Evolutionary conservation across 306 rosid genomes (phyloP).

Genomic region (Acacia confusa): DNA sequence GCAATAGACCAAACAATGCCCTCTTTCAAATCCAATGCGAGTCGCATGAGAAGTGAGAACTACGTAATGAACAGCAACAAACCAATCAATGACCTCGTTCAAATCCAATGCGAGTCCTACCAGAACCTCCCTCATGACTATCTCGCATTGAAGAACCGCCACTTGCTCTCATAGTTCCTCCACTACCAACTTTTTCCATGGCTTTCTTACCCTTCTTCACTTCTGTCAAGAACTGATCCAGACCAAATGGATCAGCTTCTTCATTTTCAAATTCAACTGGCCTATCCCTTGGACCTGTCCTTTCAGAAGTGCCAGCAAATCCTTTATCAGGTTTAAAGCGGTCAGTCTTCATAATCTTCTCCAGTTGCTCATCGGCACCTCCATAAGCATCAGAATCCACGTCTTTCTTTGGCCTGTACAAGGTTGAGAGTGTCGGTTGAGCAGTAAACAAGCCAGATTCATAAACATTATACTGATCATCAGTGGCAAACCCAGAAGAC

Average conservation of each 20-base stretch:
- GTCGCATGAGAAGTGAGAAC: background rate
- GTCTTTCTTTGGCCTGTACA: slow-evolving; percentile 91
- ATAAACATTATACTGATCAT: slow-evolving; percentile 92
- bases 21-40: slow-evolving; percentile 88
- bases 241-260: slow-evolving; percentile 94
- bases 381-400: slow-evolving; percentile 70
- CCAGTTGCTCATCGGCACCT: slow-evolving; percentile 89
- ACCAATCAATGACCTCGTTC: slow-evolving; percentile 67
- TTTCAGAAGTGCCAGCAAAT: slow-evolving; percentile 74
- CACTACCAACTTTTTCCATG: slow-evolving; percentile 67
- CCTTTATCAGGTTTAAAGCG: slow-evolving; percentile 85
- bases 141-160: slow-evolving; percentile 85
- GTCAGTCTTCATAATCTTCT: slow-evolving; percentile 88
- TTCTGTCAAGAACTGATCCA: slow-evolving; percentile 82
- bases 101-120: slow-evolving; percentile 82
- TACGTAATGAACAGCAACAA: background rate
- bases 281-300: slow-evolving; percentile 69
- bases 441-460: slow-evolving; percentile 81
- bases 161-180: slow-evolving; percentile 90
- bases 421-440: slow-evolving; percentile 81
- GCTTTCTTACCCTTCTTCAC: slow-evolving; percentile 89
- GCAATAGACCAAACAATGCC: slow-evolving; percentile 44
- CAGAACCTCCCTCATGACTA: slow-evolving; percentile 71
- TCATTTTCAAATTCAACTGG: slow-evolving; percentile 89
- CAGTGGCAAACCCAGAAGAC: slow-evolving; percentile 81